These are phyloP conservation scores for Penicillium brevicompactum DNA, from an alignment of 2,329 filamentous ascomycete genomes.

Conservation along the genomic window DNA sequence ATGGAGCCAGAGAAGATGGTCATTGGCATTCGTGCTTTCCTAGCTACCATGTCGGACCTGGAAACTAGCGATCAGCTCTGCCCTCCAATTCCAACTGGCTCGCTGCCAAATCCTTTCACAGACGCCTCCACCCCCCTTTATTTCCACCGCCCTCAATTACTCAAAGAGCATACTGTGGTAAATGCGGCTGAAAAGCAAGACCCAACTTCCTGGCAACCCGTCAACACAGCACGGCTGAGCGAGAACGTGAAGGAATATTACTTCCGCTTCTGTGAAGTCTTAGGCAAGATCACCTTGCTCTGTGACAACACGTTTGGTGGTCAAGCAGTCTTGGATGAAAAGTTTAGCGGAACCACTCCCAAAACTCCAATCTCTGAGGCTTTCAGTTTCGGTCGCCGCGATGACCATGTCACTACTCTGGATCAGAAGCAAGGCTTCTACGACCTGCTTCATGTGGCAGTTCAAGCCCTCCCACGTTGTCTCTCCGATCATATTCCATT, in stretches of 20 bases:
- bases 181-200: slow-evolving; percentile 34
- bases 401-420: slow-evolving; percentile 70
- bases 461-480: slow-evolving; percentile 93
- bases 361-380: slow-evolving; percentile 95
- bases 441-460: slow-evolving; percentile 89
- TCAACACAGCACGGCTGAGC: slow-evolving; percentile 64
- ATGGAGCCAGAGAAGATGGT: slow-evolving; percentile 96
- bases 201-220: slow-evolving; percentile 47
- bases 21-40: slow-evolving; percentile 91
- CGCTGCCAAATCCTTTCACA: slow-evolving; percentile 39
- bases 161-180: slow-evolving; percentile 37
- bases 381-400: slow-evolving; percentile 84
- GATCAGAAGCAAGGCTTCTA: slow-evolving; percentile 96
- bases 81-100: slow-evolving; percentile 80
- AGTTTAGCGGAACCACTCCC: slow-evolving; percentile 81
- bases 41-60: slow-evolving; percentile 89
- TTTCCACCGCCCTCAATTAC: slow-evolving; percentile 39
- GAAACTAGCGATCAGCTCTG: slow-evolving; percentile 77
- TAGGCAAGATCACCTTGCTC: slow-evolving; percentile 93
- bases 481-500: slow-evolving; percentile 88
- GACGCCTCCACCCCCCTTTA: slow-evolving; percentile 39
- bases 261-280: slow-evolving; percentile 85
- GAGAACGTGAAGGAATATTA: slow-evolving; percentile 85
- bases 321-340: slow-evolving; percentile 92
- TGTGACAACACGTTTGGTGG: slow-evolving; percentile 98